Evolutionary conservation across 768 basidiomycete species (phyloP), one percentile per base, ranked within the genome.

Genomic region (Leccinum boreale): DNA sequence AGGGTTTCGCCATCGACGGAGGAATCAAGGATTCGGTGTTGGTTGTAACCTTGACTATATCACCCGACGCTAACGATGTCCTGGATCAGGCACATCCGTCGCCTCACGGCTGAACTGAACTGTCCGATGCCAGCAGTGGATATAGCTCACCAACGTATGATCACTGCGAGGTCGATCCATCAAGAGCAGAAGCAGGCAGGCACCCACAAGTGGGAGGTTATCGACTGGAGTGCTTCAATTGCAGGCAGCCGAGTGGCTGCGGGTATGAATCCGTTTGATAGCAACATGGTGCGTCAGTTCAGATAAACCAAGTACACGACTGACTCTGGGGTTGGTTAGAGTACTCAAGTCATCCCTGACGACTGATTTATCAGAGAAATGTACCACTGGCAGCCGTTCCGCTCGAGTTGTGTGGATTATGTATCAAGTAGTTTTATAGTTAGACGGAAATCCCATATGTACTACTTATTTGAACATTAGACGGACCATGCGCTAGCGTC

Each of bases 141-240:
- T 61, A 76, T 79, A 53, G 90, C 90, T 5, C 85, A 89, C 65
- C 86, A 87, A 63, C 87, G 91, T 64, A 77, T 95, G 67, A 75
- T 95, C 60, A 87, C 90, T 5, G 86, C 92, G 6, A 81, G 90
- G 33, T 88, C 92, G 0, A 73, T 90, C 26, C 88, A 92, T 53
- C 77, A 76, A 23, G 73, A 74, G 35, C 73, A 76, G 54, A 69
- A 75, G 53, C 71, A 71, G 24, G 73, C 76, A 5, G 82, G 83
- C 15, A 78, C 79, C 21, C 72, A 78, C 36, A 74, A 76, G 23
- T 82, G 81, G 68, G 83, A 85, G 8, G 73, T 79, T 4, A 73
- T 94, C 19, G 94, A 96, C 66, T 95, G 92, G 92, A 89, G 87
- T 59, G 84, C 85, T 1, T 70, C 94, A 44, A 81, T 95, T 28